Evolutionary conservation across 2,329 filamentous ascomycete species (phyloP), one percentile per base, ranked within the genome.

Genomic region (Emmonsiellopsis sp.): DNA sequence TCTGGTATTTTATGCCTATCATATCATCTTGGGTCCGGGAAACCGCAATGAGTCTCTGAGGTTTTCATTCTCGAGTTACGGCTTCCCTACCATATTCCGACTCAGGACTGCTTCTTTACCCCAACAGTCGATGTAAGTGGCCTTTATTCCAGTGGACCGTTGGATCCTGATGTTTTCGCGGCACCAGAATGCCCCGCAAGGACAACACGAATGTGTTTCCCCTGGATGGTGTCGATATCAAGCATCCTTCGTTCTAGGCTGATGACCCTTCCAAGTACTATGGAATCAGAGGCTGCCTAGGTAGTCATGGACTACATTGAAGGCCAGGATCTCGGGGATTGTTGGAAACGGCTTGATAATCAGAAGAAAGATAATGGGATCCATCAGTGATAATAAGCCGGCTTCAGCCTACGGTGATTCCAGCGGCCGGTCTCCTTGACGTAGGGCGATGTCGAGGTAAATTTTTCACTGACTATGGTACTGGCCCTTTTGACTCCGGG

Each of bases 291-390:
- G 63, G 17, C 17, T 17, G 17, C 17, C 11, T 65, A 64, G 44
- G 57, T 64, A 50, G 56, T 65, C 27, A 65, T 66, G 61, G 64
- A 64, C 58, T 65, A 61, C 51, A 59, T 66, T 49, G 33, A 57
- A 36, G 62, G 64, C 5, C 27, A 59, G 52, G 55, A 59, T 6
- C 60, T 65, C 31, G 63, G 60, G 50, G 46, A 57, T 49, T 59
- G 60, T 53, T 65, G 61, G 62, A 53, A 49, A 33, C 8, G 21
- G 8, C 59, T 63, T 36, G 51, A 42, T 47, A 36, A 32, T 36
- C 36, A 58, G 14, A 44, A 57, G 21, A 55, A 60, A 43, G 36
- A 37, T 31, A 49, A 62, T 49, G 50, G 63, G 27, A 54, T 58
- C 13, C 43, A 17, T 1, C 62, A 65, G 49, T 49, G 39, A 61